Evolutionary conservation across 1,284 basidiomycete genomes (phyloP).

Genomic region (Microbotryomycetes sp.): DNA sequence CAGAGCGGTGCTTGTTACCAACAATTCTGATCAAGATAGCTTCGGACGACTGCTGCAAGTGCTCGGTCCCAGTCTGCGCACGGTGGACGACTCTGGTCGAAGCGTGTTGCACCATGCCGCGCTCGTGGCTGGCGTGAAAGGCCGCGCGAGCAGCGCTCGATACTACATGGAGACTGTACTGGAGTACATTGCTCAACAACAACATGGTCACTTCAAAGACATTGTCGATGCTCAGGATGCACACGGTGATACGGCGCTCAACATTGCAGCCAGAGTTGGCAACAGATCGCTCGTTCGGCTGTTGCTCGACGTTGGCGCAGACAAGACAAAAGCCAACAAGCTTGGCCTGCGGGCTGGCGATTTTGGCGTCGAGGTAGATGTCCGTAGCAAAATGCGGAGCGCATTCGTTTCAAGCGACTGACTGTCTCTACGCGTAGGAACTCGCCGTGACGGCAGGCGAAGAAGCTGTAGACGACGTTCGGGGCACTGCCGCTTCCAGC

Average conservation of each 20-base stretch:
- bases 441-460: slow-evolving; percentile 58
- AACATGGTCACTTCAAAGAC: slow-evolving; percentile 55
- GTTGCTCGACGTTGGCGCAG: slow-evolving; percentile 86
- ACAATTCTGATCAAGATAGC: slow-evolving; percentile 65
- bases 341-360: slow-evolving; percentile 86
- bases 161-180: slow-evolving; percentile 91
- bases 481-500: slow-evolving; percentile 52
- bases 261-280: slow-evolving; percentile 89
- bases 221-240: slow-evolving; percentile 90
- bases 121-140: slow-evolving; percentile 81
- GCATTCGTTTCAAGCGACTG: not conserved
- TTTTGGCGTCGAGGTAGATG: slow-evolving; percentile 83
- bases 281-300: slow-evolving; percentile 81
- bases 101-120: slow-evolving; percentile 92
- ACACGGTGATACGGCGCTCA: slow-evolving; percentile 92
- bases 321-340: slow-evolving; percentile 85
- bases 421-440: slow-evolving; percentile 28
- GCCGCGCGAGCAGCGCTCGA: slow-evolving; percentile 71
- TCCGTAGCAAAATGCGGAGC: slow-evolving; percentile 69
- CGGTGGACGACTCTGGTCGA: slow-evolving; percentile 80
- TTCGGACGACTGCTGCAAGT: slow-evolving; percentile 52
- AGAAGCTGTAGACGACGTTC: slow-evolving; percentile 61
- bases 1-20: slow-evolving; percentile 80
- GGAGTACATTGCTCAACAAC: slow-evolving; percentile 45
- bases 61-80: slow-evolving; percentile 69